phyloP scores from a whole-genome alignment of 225 moss, liverwort and hornwort species.

The Pleurozium schreberi region DNA sequence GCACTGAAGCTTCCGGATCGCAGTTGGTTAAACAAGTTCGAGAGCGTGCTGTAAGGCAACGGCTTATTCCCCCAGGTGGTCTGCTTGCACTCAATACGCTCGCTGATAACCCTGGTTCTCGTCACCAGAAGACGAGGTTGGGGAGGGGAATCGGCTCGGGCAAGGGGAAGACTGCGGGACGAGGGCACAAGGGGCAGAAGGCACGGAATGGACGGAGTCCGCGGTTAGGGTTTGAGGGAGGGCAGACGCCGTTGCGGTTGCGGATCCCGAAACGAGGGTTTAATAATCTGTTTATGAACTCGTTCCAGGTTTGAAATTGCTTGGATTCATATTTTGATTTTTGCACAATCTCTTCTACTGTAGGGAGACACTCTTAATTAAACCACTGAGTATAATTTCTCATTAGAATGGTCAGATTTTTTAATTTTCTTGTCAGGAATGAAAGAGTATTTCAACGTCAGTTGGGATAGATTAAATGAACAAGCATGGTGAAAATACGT shows the following conservation, averaged over 20 bases:
- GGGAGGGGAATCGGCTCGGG: slow-evolving; percentile 96
- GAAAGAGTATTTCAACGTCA: not conserved
- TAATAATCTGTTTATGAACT: slow-evolving; percentile 60
- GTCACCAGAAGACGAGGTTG: slow-evolving; percentile 75
- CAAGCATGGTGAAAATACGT: not conserved
- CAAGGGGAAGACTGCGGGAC: slow-evolving; percentile 93
- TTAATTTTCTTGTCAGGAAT: not conserved
- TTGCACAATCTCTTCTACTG: not conserved
- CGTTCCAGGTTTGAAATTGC: slow-evolving; percentile 51
- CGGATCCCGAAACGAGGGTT: slow-evolving; percentile 94
- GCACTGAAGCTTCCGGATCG: slow-evolving; percentile 6
- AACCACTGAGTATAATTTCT: not conserved
- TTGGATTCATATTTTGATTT: not conserved
- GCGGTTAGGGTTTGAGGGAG: slow-evolving; percentile 91
- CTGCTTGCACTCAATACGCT: slow-evolving; percentile 78
- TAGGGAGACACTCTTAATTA: not conserved
- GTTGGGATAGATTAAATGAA: not conserved
- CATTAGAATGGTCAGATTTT: not conserved
- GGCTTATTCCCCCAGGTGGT: slow-evolving; percentile 36
- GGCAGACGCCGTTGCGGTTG: slow-evolving; percentile 88
- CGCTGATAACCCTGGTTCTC: slow-evolving; percentile 81
- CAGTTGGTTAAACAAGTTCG: slow-evolving; percentile 18
- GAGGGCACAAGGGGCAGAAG: slow-evolving; percentile 97
- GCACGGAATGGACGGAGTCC: slow-evolving; percentile 86
- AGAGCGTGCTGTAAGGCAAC: slow-evolving; percentile 29